phyloP scores from a whole-genome alignment of 1,139 yeast genomes.

The Blastobotrys illinoisensis region DNA sequence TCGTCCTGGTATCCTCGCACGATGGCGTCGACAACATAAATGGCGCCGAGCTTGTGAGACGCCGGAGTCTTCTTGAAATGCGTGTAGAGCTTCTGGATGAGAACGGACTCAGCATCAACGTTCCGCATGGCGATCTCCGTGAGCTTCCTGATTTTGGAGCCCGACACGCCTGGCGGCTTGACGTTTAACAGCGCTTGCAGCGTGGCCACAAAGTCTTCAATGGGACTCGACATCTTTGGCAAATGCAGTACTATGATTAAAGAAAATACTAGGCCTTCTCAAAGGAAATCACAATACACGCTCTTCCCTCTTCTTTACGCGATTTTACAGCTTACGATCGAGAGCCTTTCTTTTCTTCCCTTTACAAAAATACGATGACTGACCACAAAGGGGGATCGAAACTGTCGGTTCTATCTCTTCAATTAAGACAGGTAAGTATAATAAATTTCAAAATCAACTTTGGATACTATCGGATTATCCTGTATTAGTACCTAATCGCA shows the following conservation, averaged over 20 bases:
- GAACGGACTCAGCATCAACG: constrained; percentile 53
- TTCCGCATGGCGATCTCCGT: constrained; percentile 73
- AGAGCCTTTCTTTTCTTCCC: neutral
- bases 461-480: constrained; percentile 2
- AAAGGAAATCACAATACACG: neutral
- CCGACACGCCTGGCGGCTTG: constrained; percentile 92
- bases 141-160: constrained; percentile 84
- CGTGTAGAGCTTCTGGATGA: constrained; percentile 55
- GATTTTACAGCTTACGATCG: neutral
- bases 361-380: neutral
- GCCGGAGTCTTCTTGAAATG: constrained; percentile 72
- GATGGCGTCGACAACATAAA: constrained; percentile 88
- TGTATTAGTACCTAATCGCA: constrained; percentile 3
- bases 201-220: constrained; percentile 61
- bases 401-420: neutral
- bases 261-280: neutral
- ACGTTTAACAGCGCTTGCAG: constrained; percentile 68
- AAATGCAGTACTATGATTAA: neutral
- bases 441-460: neutral
- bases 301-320: neutral
- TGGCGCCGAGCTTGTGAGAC: constrained; percentile 81
- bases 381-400: neutral
- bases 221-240: constrained; percentile 3
- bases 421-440: constrained; percentile 2
- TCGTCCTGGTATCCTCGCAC: constrained; percentile 82